Evolutionary conservation across 345 rosid genomes (phyloP), one percentile per base, ranked within the genome.

Genomic region (Gossypium stocksii): DNA sequence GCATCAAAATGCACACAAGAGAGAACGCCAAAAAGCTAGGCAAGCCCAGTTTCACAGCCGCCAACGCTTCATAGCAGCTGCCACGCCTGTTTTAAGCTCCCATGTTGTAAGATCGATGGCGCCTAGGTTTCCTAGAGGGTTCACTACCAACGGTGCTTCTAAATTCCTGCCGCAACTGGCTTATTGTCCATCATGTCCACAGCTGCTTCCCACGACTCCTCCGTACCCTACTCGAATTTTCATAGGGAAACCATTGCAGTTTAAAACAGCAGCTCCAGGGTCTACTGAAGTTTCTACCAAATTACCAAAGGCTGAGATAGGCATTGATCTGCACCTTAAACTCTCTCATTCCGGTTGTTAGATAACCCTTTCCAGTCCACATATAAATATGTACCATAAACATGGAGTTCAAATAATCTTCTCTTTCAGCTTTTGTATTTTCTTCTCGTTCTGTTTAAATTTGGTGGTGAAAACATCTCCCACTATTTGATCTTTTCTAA

Each of bases 1-100:
- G 59, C 89, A 88, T 66, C 89, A 88, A 81, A 88, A 86, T 77
- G 89, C 88, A 0, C 88, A 88, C 83, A 88, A 85, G 69, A 80
- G 87, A 60, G 91, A 86, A 84, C 81, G 91, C 19, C 89, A 80
- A 78, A 77, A 88, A 68, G 84, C 85, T 1, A 83, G 82, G 71
- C 80, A 87, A 12, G 77, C 82, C 22, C 84, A 82, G 4, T 78
- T 75, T 64, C 80, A 74, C 2, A 51, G 77, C 56, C 59, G 27
- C 12, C 81, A 63, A 16, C 77, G 80, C 3, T 60, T 70, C 79
- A 45, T 71, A 19, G 74, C 83, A 0, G 76, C 77, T 10, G 74
- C 78, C 6, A 76, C 83, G 29, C 80, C 84, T 43, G 66, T 76
- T 27, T 59, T 80, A 20, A 73, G 20, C 67, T 68, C 85, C 1